phyloP scores from a whole-genome alignment of 495 filamentous ascomycete genomes.

The Xylaria curta region DNA sequence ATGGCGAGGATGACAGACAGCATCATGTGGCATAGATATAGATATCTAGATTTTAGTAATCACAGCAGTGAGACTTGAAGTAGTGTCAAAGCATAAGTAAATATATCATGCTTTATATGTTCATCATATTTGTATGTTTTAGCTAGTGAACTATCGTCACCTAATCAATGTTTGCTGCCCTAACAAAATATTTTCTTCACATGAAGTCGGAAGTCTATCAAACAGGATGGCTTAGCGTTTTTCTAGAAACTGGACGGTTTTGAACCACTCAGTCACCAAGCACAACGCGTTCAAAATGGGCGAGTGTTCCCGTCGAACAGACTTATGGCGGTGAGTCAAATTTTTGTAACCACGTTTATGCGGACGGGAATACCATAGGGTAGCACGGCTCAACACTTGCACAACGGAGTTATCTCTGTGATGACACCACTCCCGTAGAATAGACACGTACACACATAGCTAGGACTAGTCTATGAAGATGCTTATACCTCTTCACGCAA shows the following conservation, averaged over 20 bases:
- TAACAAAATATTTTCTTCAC: neutral
- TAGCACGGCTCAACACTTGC: neutral
- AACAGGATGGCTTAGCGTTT: neutral
- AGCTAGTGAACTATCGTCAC: neutral
- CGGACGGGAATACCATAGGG: neutral
- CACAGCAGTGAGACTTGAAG: neutral
- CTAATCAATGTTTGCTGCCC: neutral
- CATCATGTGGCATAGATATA: conserved; percentile 1
- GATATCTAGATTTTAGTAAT: neutral
- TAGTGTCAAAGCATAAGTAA: neutral
- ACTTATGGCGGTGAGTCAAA: neutral
- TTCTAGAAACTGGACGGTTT: neutral
- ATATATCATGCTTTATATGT: neutral
- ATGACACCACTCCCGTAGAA: neutral
- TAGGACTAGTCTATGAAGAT: neutral
- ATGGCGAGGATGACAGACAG: neutral
- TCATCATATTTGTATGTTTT: neutral
- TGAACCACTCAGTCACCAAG: neutral
- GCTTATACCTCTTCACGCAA: neutral
- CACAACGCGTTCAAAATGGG: neutral
- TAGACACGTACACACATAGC: neutral
- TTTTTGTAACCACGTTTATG: neutral
- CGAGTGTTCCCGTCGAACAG: neutral
- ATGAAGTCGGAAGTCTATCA: neutral
- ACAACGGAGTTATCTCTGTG: neutral